Evolutionary conservation across 1,284 basidiomycete genomes (phyloP), one percentile per base, ranked within the genome.

Genomic region (Chiua sp.): DNA sequence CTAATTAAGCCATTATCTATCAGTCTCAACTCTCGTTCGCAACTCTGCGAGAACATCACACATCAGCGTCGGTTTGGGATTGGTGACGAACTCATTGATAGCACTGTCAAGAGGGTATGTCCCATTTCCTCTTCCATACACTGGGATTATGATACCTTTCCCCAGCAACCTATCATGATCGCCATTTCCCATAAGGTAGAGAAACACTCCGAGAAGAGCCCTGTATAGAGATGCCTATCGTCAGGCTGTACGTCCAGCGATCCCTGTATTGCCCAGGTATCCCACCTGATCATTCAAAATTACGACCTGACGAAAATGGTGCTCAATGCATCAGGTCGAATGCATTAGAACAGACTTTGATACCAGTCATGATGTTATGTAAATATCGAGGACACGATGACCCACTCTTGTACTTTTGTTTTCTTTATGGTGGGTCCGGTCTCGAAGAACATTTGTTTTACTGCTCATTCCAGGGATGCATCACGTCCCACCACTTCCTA

Each of bases 141-240:
- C 23, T 26, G 4, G 16, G 13, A 30, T 18, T 32, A 26, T 26
- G 20, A 66, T 53, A 33, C 18, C 22, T 28, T 39, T 13, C 18
- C 6, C 35, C 28, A 68, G 69, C 59, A 67, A 2, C 69, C 67
- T 1, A 68, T 68, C 54, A n/a, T 56, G 28, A 56, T 68, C 30
- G 33, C 59, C 3, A 69, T 71, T 28, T 69, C 67, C 26, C 59
- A 65, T 7, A 47, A 52, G 20, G 47, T 53, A 33, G 62, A 62
- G 11, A 67, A 51, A 50, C 50, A 51, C 10, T 47, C 54, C 1
- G 69, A 71, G 10, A 50, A 53, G 35, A 57, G 37, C 35, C 53
- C 56, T 1, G 65, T 63, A 16, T 68, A 56, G 20, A n/a, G 33
- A 22, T 22, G 13, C 18, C 33, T 35, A 10, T 35, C 33, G 10